Conservation (phyloP, 306 rosid genomes). For the Abrus precatorius region DNA sequence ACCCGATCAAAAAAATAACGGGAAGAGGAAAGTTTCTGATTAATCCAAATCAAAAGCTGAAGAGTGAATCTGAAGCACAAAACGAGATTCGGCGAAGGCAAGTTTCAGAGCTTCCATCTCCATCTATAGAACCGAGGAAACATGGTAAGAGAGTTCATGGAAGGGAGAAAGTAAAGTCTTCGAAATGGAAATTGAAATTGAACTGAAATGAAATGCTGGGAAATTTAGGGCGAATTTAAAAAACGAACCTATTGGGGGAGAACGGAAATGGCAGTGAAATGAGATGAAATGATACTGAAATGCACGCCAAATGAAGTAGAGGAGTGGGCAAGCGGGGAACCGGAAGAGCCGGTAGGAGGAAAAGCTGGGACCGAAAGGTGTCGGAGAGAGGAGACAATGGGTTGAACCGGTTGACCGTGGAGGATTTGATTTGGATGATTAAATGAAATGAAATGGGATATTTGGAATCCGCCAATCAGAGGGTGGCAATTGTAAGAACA, state of each 20-base stretch:
- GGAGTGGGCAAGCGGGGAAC: slow-evolving; percentile 45
- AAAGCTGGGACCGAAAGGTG: neutral
- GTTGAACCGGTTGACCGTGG: slow-evolving; percentile 48
- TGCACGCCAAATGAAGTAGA: slow-evolving; percentile 67
- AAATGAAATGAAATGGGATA: slow-evolving; percentile 36
- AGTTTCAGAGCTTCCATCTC: slow-evolving; percentile 60
- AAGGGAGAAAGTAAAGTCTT: slow-evolving; percentile 55
- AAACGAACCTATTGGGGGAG: slow-evolving; percentile 27
- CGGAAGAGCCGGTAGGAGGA: slow-evolving; percentile 47
- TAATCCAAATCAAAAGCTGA: slow-evolving; percentile 33
- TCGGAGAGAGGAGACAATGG: slow-evolving; percentile 9
- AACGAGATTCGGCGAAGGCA: slow-evolving; percentile 38
- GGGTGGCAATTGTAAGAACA: neutral
- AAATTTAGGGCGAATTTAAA: slow-evolving; percentile 62
- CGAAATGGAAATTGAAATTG: slow-evolving; percentile 50
- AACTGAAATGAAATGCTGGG: slow-evolving; percentile 59
- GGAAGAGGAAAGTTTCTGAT: slow-evolving; percentile 35
- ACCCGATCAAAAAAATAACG: slow-evolving; percentile 36
- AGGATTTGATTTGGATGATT: slow-evolving; percentile 46
- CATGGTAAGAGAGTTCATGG: slow-evolving; percentile 39
- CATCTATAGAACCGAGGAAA: slow-evolving; percentile 62
- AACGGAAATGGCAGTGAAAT: slow-evolving; percentile 44
- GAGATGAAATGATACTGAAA: slow-evolving; percentile 63
- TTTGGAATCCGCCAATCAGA: slow-evolving; percentile 48
- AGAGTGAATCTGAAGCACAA: slow-evolving; percentile 3